Conservation (phyloP, 1,284 basidiomycete species). For the Pseudozyma pruni region DNA sequence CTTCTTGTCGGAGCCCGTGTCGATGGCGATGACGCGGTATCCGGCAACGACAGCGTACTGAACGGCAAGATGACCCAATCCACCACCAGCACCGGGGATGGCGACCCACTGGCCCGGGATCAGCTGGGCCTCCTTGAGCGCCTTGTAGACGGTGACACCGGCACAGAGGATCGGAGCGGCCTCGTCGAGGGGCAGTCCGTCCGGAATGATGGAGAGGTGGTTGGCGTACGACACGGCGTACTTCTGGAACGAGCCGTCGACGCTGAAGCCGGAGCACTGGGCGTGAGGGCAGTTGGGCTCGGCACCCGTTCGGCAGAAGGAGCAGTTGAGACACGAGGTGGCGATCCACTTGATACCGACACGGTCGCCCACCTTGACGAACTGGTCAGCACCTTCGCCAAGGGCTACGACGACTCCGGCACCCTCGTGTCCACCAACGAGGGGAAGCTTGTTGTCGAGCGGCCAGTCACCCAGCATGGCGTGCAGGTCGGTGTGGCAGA, state of each 20-base stretch:
- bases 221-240: conserved; percentile 75
- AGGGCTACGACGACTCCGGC: conserved; percentile 78
- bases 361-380: conserved; percentile 77
- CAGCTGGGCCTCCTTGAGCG: conserved; percentile 77
- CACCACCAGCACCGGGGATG: conserved; percentile 79
- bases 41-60: conserved; percentile 60
- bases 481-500: conserved; percentile 59
- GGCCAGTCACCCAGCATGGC: conserved; percentile 67
- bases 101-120: conserved; percentile 82
- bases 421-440: conserved; percentile 86
- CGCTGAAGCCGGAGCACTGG: conserved; percentile 71
- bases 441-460: conserved; percentile 73
- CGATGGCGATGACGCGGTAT: conserved; percentile 82
- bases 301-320: conserved; percentile 76
- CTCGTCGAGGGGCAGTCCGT: conserved; percentile 73
- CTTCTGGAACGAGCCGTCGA: conserved; percentile 85
- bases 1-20: conserved; percentile 80
- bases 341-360: conserved; percentile 80
- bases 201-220: conserved; percentile 73
- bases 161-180: conserved; percentile 83
- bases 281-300: conserved; percentile 72
- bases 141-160: conserved; percentile 84
- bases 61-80: conserved; percentile 70
- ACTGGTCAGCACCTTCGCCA: conserved; percentile 74
- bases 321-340: conserved; percentile 78